These are phyloP conservation scores for Aspergillus sp. DNA, from an alignment of 2,329 filamentous ascomycete species.

Conservation along the genomic window DNA sequence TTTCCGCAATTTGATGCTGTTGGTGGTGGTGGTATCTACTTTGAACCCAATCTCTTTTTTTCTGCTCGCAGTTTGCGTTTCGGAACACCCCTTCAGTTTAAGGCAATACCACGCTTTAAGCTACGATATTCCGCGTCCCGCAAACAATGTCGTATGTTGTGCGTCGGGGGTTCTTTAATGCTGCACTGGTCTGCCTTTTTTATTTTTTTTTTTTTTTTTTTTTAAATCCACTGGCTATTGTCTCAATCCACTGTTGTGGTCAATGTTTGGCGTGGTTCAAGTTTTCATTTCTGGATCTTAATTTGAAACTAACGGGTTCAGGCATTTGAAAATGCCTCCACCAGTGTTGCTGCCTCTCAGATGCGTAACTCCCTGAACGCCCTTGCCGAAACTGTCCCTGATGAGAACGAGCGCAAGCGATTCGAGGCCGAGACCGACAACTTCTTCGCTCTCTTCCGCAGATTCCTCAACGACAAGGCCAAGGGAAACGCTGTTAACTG, in stretches of 20 bases:
- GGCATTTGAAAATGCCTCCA: constrained; percentile 99
- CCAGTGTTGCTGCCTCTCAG: constrained; percentile 94
- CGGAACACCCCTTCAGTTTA: background rate
- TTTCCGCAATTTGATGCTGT: background rate
- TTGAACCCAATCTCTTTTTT: background rate
- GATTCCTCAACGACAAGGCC: constrained; percentile 98
- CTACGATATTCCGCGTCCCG: background rate
- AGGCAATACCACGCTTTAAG: background rate
- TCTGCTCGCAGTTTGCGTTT: background rate
- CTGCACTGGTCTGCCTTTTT: constrained; percentile 1
- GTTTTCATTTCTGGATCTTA: background rate
- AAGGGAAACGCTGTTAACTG: constrained; percentile 96
- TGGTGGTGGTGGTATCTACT: background rate
- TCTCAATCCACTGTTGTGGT: background rate
- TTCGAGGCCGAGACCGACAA: constrained; percentile 99
- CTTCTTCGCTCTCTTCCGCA: constrained; percentile 98
- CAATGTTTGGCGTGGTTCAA: background rate
- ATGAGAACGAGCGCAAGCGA: constrained; percentile 70
- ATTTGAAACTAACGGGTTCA: constrained; percentile 40
- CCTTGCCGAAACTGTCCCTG: constrained; percentile 84
- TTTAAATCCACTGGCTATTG: no score
- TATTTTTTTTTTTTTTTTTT: background rate
- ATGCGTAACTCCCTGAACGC: constrained; percentile 98
- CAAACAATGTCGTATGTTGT: background rate
- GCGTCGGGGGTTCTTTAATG: background rate